Conservation (phyloP, 169 alveolate species). For the Cryptosporidium ubiquitum region DNA sequence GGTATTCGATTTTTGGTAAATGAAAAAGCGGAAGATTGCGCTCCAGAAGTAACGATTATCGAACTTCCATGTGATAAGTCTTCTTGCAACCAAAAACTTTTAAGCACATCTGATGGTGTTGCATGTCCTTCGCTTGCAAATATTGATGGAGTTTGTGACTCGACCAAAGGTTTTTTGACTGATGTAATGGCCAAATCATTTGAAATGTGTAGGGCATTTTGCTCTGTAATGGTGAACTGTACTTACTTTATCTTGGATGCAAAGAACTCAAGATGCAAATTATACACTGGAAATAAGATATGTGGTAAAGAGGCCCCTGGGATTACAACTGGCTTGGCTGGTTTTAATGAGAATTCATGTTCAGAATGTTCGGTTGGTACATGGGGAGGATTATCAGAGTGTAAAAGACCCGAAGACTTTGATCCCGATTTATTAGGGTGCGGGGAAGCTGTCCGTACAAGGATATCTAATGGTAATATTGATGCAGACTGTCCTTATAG, state of each 20-base stretch:
- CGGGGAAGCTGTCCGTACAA: conserved; percentile 39
- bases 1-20: conserved; percentile 22
- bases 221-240: conserved; percentile 37
- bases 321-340: conserved; percentile 45
- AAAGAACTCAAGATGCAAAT: conserved; percentile 49
- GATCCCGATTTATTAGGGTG: conserved; percentile 9
- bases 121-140: conserved; percentile 71
- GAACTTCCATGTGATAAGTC: conserved; percentile 68
- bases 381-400: conserved; percentile 49
- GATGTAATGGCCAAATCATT: conserved; percentile 67
- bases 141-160: conserved; percentile 45
- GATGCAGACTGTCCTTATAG: conserved; percentile 51
- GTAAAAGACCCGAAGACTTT: conserved; percentile 17
- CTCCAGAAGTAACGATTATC: conserved; percentile 23
- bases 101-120: conserved; percentile 58
- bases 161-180: conserved; percentile 5
- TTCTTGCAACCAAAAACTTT: conserved; percentile 51
- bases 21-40: not conserved
- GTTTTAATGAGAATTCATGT: conserved; percentile 57
- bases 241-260: conserved; percentile 38
- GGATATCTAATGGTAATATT: conserved; percentile 3
- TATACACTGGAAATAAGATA: conserved; percentile 44
- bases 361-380: conserved; percentile 59
- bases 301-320: conserved; percentile 61
- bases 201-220: conserved; percentile 45